Conservation (phyloP, 805 yeast genomes). For the Starmerella bombi region DNA sequence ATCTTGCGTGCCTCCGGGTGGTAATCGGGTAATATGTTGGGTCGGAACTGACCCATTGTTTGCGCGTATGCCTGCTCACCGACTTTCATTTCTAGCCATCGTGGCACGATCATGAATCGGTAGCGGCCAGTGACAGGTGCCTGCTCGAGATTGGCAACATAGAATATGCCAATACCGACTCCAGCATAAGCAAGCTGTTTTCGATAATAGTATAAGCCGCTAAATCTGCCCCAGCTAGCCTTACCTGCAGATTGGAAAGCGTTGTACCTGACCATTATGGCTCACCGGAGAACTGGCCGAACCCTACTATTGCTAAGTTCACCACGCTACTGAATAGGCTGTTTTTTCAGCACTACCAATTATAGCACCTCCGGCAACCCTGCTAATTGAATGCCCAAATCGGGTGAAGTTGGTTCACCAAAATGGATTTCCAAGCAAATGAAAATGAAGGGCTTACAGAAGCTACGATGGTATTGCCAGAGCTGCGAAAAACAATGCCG, state of each 20-base stretch:
- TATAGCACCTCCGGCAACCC: too few relatives aligned
- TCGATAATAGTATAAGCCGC: slow-evolving; percentile 8
- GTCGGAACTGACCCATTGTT: slow-evolving; percentile 41
- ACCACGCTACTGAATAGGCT: too few relatives aligned
- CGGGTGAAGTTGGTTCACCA: slow-evolving; percentile 39
- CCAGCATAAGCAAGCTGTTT: slow-evolving; percentile 21
- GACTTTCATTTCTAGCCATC: slow-evolving; percentile 45
- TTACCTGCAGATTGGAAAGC: slow-evolving; percentile 25
- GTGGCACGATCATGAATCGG: slow-evolving; percentile 60
- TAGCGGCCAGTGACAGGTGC: slow-evolving; percentile 71
- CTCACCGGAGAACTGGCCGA: too few relatives aligned
- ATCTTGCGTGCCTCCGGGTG: slow-evolving; percentile 52
- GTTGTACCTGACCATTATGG: slow-evolving; percentile 20
- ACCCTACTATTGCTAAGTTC: too few relatives aligned
- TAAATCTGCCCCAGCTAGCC: slow-evolving; percentile 8
- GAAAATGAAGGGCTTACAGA: slow-evolving; percentile 75
- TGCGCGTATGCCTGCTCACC: slow-evolving; percentile 56
- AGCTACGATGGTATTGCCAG: slow-evolving; percentile 76
- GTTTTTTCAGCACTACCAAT: too few relatives aligned
- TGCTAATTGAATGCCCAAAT: slow-evolving; percentile 1
- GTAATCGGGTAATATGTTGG: slow-evolving; percentile 42
- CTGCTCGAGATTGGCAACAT: slow-evolving; percentile 47
- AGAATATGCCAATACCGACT: slow-evolving; percentile 28
- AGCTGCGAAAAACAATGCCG: slow-evolving; percentile 86
- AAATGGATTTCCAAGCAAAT: slow-evolving; percentile 61